Conservation (phyloP, 2,329 filamentous ascomycete genomes). For the Clarireedia paspali region DNA sequence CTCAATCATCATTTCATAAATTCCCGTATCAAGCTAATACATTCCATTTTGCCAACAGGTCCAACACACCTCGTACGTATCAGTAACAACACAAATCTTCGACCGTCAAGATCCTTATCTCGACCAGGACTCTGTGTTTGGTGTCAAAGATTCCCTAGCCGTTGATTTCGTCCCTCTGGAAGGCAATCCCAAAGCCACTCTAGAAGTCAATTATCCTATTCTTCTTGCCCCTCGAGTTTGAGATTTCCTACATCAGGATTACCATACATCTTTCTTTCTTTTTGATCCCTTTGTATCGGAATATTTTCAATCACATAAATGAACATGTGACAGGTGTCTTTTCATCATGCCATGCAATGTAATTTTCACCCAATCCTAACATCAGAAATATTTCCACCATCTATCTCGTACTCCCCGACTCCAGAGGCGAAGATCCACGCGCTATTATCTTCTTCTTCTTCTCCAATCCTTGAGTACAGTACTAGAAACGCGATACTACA, state of each 20-base stretch:
- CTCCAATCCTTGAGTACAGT: too few species aligned
- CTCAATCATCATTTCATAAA: background rate
- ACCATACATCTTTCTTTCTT: too few species aligned
- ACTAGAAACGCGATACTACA: too few species aligned
- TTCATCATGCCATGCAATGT: too few species aligned
- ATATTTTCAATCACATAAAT: too few species aligned
- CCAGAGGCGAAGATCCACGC: too few species aligned
- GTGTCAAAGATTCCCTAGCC: conserved; percentile 45
- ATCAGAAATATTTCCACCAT: too few species aligned
- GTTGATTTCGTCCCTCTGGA: conserved; percentile 41
- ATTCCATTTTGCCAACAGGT: conserved; percentile 8
- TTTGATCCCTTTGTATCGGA: too few species aligned
- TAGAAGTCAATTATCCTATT: conserved; percentile 29
- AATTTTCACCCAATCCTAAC: too few species aligned
- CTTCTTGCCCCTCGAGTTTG: conserved; percentile 11
- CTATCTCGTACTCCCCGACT: too few species aligned
- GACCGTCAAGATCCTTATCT: conserved; percentile 61
- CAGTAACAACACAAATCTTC: conserved; percentile 71
- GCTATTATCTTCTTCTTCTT: too few species aligned
- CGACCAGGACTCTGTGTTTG: conserved; percentile 41
- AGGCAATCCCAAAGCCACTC: conserved; percentile 29
- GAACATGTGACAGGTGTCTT: too few species aligned
- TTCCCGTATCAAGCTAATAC: background rate
- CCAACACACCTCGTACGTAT: conserved; percentile 42
- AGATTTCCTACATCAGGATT: background rate